These are phyloP conservation scores for Polytrichum commune DNA, from an alignment of 225 moss, liverwort and hornwort species.

Conservation along the genomic window DNA sequence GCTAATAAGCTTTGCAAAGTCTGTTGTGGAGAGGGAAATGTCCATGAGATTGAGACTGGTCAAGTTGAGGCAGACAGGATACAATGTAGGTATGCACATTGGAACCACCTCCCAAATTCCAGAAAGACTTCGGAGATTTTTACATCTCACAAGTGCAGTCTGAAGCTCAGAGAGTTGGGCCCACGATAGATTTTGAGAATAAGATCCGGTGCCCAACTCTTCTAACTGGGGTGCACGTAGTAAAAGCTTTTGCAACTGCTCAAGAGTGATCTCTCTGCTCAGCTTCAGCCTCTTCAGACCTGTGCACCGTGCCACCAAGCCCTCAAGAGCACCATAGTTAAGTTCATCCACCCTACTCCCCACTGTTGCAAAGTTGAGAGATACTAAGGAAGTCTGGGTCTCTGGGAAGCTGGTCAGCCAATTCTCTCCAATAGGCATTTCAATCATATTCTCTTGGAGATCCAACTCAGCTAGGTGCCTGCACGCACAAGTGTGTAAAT, in stretches of 20 bases:
- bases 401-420: conserved; percentile 83
- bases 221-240: conserved; percentile 71
- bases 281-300: conserved; percentile 70
- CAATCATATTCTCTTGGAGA: conserved; percentile 70
- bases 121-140: conserved; percentile 65
- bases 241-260: conserved; percentile 70
- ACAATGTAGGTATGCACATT: conserved; percentile 60
- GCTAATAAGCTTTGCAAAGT: conserved; percentile 69
- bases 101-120: conserved; percentile 75
- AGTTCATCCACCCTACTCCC: conserved; percentile 28
- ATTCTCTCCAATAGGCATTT: conserved; percentile 35
- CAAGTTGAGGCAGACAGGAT: conserved; percentile 65
- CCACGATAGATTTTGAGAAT: conserved; percentile 65
- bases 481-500: conserved; percentile 2
- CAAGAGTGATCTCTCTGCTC: conserved; percentile 65
- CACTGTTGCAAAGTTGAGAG: conserved; percentile 76
- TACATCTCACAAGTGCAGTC: conserved; percentile 57
- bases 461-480: conserved; percentile 74
- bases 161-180: conserved; percentile 52
- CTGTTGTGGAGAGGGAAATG: conserved; percentile 61
- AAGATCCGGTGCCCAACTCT: conserved; percentile 79
- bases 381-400: conserved; percentile 61
- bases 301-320: conserved; percentile 64
- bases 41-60: conserved; percentile 78
- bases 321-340: conserved; percentile 60